A percentile compares a stretch with the other conserved stretches of the same genome.
Conservation (phyloP, 306 rosid genomes). For the Dryas alaskensis region DNA sequence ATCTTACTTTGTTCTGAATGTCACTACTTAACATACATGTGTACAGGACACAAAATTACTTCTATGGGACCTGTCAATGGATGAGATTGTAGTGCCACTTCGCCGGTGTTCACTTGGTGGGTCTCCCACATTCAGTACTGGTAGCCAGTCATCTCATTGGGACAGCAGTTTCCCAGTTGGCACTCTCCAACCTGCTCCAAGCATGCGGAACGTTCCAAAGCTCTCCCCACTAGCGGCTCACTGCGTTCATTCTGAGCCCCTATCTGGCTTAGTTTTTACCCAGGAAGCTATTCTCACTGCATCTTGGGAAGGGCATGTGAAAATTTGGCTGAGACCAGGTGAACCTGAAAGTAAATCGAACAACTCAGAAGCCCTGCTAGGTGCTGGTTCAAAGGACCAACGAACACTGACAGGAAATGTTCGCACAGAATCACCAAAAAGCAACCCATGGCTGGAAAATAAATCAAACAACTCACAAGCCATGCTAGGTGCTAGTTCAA, state of each 20-base stretch:
- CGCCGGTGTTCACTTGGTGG: constrained; percentile 84
- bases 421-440: constrained; percentile 1
- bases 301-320: constrained; percentile 92
- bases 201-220: constrained; percentile 83
- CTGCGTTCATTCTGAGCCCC: constrained; percentile 85
- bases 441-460: constrained; percentile 35
- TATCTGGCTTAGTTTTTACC: constrained; percentile 77
- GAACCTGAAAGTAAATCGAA: constrained; percentile 53
- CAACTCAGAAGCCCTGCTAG: constrained; percentile 48
- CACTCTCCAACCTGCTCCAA: constrained; percentile 90
- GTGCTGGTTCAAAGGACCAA: constrained; percentile 51
- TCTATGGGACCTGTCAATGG: constrained; percentile 90
- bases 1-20: not conserved
- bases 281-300: constrained; percentile 81
- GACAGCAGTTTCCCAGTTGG: constrained; percentile 66
- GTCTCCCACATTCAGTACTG: constrained; percentile 86
- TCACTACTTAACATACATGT: not conserved
- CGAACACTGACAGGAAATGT: not conserved
- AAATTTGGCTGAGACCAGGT: constrained; percentile 84
- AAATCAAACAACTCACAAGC: constrained; percentile 54
- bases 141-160: constrained; percentile 97
- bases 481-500: constrained; percentile 44
- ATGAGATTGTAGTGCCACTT: constrained; percentile 84
- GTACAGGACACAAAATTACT: constrained; percentile 89
- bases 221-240: constrained; percentile 82